These are phyloP conservation scores for Smittium culicis DNA, from an alignment of 371 early-diverging fungal species.

Conservation along the genomic window DNA sequence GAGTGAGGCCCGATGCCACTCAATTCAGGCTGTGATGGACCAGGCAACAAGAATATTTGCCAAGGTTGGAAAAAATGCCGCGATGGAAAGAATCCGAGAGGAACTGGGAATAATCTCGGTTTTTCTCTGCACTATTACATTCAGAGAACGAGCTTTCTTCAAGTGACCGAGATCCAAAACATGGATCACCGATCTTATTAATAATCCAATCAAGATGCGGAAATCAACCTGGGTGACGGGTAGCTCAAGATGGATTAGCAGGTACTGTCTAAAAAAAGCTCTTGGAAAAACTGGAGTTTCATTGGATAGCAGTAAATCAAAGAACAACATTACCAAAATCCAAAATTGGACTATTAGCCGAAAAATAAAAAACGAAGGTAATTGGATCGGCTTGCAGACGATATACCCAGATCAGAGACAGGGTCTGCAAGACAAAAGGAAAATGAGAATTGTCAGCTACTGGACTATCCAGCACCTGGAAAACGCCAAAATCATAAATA, in stretches of 20 bases:
- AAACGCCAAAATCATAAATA: neutral
- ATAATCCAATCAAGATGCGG: neutral
- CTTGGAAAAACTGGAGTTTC: neutral
- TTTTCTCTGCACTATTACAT: neutral
- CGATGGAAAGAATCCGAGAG: neutral
- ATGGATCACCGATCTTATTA: neutral
- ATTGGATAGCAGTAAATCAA: no score
- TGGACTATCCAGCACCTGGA: neutral
- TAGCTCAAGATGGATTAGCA: neutral
- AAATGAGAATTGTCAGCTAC: neutral
- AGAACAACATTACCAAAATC: neutral
- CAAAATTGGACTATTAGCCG: neutral
- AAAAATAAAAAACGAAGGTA: neutral
- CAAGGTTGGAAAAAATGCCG: neutral
- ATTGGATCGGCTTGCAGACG: neutral
- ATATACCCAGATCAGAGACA: neutral
- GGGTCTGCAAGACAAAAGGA: neutral
- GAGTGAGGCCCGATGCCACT: slow-evolving; percentile 3
- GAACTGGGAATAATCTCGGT: neutral
- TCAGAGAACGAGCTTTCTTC: neutral
- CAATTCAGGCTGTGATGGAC: neutral
- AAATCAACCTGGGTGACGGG: neutral
- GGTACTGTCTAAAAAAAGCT: neutral
- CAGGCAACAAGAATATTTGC: neutral
- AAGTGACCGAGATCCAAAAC: neutral